Evolutionary conservation across 2,329 filamentous ascomycete genomes (phyloP).

Genomic region (Clarireedia sp.): DNA sequence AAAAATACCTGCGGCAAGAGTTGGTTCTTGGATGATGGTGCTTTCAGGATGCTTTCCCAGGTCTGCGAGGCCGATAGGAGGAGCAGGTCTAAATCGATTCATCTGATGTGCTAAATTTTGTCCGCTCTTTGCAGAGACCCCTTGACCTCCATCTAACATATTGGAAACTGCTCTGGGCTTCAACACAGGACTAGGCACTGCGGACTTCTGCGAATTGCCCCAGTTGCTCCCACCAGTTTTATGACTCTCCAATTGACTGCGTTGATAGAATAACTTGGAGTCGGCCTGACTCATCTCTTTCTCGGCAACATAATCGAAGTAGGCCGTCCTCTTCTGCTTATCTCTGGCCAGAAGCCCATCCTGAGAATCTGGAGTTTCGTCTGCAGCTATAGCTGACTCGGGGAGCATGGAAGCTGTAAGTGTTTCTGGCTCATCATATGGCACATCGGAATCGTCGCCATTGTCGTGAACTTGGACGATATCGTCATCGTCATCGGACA

Average conservation of each 20-base stretch:
- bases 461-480: neutral
- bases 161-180: slow-evolving; percentile 21
- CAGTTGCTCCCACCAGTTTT: slow-evolving; percentile 28
- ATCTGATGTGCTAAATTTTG: neutral
- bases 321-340: slow-evolving; percentile 65
- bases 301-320: slow-evolving; percentile 89
- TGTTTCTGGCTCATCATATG: slow-evolving; percentile 16
- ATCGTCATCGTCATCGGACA: neutral
- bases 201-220: slow-evolving; percentile 25
- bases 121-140: slow-evolving; percentile 22
- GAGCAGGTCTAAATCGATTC: slow-evolving; percentile 21
- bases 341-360: slow-evolving; percentile 50
- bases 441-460: slow-evolving; percentile 13
- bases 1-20: slow-evolving; percentile 6
- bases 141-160: slow-evolving; percentile 19
- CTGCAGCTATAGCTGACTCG: slow-evolving; percentile 21
- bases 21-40: slow-evolving; percentile 27
- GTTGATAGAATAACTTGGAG: slow-evolving; percentile 92
- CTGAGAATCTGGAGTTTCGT: slow-evolving; percentile 19
- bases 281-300: slow-evolving; percentile 92
- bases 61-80: slow-evolving; percentile 25
- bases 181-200: slow-evolving; percentile 25
- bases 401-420: slow-evolving; percentile 22
- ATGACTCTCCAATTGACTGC: slow-evolving; percentile 56
- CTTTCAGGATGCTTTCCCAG: slow-evolving; percentile 26